These are phyloP conservation scores for Nakazawaea pomicola DNA, from an alignment of 805 yeast species.

Conservation along the genomic window DNA sequence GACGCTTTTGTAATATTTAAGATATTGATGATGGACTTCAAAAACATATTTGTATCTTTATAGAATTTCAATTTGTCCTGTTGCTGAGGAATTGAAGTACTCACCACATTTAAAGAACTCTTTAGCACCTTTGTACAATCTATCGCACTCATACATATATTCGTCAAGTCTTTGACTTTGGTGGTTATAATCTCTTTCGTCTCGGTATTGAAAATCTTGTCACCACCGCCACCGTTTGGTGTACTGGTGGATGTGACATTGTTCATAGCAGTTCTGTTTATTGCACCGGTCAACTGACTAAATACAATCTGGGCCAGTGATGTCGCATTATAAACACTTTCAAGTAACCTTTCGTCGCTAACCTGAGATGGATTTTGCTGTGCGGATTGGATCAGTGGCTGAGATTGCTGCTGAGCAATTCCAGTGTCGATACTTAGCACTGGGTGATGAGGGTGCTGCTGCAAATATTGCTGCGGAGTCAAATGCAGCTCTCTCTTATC, in stretches of 20 bases:
- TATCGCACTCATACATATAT: conserved; percentile 72
- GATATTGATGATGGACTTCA: conserved; percentile 79
- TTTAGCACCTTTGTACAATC: conserved; percentile 72
- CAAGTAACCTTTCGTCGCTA: conserved; percentile 58
- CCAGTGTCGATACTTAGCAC: conserved; percentile 14
- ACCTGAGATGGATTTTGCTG: conserved; percentile 10
- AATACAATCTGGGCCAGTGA: conserved; percentile 72
- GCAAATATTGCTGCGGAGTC: background rate
- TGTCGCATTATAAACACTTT: conserved; percentile 58
- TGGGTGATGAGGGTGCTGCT: conserved; percentile 10
- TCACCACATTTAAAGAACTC: conserved; percentile 35
- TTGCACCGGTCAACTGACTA: conserved; percentile 64
- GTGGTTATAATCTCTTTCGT: conserved; percentile 21
- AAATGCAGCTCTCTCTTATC: background rate
- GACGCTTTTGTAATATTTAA: conserved; percentile 79
- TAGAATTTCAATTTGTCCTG: conserved; percentile 64
- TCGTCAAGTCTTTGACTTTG: conserved; percentile 72
- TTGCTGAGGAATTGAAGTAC: conserved; percentile 39
- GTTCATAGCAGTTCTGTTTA: conserved; percentile 57
- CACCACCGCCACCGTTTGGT: conserved; percentile 7
- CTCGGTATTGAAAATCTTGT: too few species aligned
- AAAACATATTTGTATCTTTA: conserved; percentile 79
- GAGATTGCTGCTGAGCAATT: conserved; percentile 4
- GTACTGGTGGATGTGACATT: conserved; percentile 36
- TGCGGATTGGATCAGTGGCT: conserved; percentile 3